Evolutionary conservation across 176 grass and related monocot species (phyloP).

Genomic region (Urochloa ruziziensis): DNA sequence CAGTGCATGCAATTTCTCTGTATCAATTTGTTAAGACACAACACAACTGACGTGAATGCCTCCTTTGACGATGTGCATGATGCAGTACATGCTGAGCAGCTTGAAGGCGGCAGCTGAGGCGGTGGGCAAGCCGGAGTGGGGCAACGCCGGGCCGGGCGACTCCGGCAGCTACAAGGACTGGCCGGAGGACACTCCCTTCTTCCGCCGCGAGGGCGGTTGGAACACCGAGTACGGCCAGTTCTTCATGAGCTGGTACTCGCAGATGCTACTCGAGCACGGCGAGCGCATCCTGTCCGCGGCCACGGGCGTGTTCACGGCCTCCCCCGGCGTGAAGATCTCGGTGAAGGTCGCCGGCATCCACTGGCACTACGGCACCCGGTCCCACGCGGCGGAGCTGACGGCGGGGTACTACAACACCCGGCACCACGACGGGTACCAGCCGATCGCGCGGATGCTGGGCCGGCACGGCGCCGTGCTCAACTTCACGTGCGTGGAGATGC

Average conservation of each 20-base stretch:
- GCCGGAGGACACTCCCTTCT: slow-evolving; percentile 67
- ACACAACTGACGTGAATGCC: neutral
- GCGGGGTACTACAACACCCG: slow-evolving; percentile 78
- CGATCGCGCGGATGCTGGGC: slow-evolving; percentile 45
- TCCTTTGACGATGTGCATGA: neutral
- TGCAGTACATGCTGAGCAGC: slow-evolving; percentile 58
- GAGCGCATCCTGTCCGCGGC: slow-evolving; percentile 57
- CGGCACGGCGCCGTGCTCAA: slow-evolving; percentile 64
- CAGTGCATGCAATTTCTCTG: no score
- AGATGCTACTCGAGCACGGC: slow-evolving; percentile 63
- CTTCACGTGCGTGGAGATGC: slow-evolving; percentile 85
- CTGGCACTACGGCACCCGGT: slow-evolving; percentile 75
- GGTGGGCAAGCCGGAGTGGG: slow-evolving; percentile 65
- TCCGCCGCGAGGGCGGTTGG: slow-evolving; percentile 60
- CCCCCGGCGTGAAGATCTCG: slow-evolving; percentile 36
- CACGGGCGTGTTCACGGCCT: slow-evolving; percentile 22
- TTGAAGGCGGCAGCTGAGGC: slow-evolving; percentile 52
- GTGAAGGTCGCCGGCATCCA: slow-evolving; percentile 81
- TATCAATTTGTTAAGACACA: no score
- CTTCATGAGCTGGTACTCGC: slow-evolving; percentile 83
- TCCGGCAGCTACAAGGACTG: slow-evolving; percentile 60
- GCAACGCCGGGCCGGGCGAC: slow-evolving; percentile 40
- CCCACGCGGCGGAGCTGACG: slow-evolving; percentile 69
- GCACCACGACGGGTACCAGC: slow-evolving; percentile 55
- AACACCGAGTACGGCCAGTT: slow-evolving; percentile 60